Percentiles rank a stretch among this genome's conserved stretches.
Conservation (phyloP, 2,329 filamentous ascomycete species). For the Pyricularia sp. region DNA sequence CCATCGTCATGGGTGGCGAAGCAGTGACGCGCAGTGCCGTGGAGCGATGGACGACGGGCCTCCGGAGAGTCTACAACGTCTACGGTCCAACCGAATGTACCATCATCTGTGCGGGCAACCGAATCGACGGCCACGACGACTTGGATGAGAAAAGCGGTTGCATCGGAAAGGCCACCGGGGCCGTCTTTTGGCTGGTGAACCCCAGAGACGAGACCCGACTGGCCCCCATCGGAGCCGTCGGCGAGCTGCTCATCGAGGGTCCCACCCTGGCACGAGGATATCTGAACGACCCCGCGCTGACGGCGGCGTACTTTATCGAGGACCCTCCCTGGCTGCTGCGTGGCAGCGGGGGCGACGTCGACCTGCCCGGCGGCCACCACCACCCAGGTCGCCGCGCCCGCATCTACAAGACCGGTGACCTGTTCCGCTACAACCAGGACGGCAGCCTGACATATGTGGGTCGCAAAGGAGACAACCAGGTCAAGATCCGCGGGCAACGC, state of each 20-base stretch:
- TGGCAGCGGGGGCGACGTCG: too few species aligned
- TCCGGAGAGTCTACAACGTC: slow-evolving; percentile 11
- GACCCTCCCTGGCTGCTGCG: neutral
- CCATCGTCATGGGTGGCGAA: slow-evolving; percentile 50
- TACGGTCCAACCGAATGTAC: slow-evolving; percentile 49
- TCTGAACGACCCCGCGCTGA: neutral
- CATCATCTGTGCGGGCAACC: neutral
- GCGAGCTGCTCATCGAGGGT: neutral
- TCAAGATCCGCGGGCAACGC: slow-evolving; percentile 3
- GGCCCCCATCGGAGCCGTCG: neutral
- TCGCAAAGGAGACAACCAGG: neutral
- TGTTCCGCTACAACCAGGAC: neutral
- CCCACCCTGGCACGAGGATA: neutral
- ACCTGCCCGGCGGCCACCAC: too few species aligned
- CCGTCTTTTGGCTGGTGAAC: neutral
- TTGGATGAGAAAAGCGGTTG: neutral
- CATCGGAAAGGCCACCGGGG: slow-evolving; percentile 8
- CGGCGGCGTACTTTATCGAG: neutral
- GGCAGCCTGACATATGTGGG: neutral
- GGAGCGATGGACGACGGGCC: neutral
- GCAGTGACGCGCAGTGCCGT: neutral
- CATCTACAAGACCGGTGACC: slow-evolving; percentile 1
- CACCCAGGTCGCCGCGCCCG: slow-evolving; percentile 1
- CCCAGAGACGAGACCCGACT: neutral
- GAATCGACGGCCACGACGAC: neutral